phyloP scores from a whole-genome alignment of 2,329 filamentous ascomycete genomes.

The Ophiostoma tasmaniense region DNA sequence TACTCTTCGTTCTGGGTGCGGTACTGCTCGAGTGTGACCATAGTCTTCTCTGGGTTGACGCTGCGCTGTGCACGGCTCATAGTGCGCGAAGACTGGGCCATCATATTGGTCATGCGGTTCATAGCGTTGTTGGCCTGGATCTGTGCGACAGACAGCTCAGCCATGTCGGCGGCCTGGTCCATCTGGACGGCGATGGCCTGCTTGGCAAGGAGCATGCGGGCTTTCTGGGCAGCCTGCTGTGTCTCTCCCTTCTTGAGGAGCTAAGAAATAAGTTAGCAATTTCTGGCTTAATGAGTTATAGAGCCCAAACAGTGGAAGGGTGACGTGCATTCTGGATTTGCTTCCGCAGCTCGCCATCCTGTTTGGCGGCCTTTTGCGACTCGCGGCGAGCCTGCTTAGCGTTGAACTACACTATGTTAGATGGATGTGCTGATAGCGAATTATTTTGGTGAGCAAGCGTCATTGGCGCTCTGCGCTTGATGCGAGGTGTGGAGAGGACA shows the following conservation, averaged over 20 bases:
- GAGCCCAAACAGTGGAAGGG: not conserved
- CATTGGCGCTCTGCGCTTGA: not conserved
- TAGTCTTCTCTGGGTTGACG: slow-evolving; percentile 53
- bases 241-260: slow-evolving; percentile 56
- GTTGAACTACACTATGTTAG: slow-evolving; percentile 39
- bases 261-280: slow-evolving; percentile 18
- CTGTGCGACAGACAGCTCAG: slow-evolving; percentile 50
- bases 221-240: slow-evolving; percentile 55
- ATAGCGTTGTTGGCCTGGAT: slow-evolving; percentile 58
- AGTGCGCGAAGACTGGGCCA: slow-evolving; percentile 49
- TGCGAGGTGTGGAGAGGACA: not conserved
- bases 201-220: slow-evolving; percentile 53
- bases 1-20: slow-evolving; percentile 56
- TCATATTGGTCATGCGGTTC: slow-evolving; percentile 58
- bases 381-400: slow-evolving; percentile 55
- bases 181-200: slow-evolving; percentile 55
- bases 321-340: slow-evolving; percentile 47
- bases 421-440: too few species aligned
- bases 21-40: slow-evolving; percentile 53
- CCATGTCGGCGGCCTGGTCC: slow-evolving; percentile 58
- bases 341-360: slow-evolving; percentile 52
- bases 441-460: not conserved
- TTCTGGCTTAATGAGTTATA: not conserved
- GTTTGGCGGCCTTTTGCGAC: slow-evolving; percentile 51
- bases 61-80: slow-evolving; percentile 51